Evolutionary conservation across 1,284 basidiomycete species (phyloP), one percentile per base, ranked within the genome.

Genomic region (Coniferiporia sulphurascens): DNA sequence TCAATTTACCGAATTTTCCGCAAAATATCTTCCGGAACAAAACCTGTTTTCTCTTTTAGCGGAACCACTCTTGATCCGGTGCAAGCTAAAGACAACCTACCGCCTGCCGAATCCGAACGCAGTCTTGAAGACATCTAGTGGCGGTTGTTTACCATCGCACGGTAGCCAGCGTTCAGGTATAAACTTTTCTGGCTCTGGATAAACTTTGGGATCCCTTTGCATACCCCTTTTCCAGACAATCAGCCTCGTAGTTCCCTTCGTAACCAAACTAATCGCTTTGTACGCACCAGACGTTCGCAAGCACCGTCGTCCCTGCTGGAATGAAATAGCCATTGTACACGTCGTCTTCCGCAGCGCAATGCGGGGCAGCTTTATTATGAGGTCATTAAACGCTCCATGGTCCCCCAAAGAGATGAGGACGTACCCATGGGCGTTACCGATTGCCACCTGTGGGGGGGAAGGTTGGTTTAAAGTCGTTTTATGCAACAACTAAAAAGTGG

Each of bases 121-220:
- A 17, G 54, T 36, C 43, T 55, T 50, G 19, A 43, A 43, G 9
- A 44, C 46, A 21, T 49, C 46, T 13, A 55, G 13, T 19, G 58
- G 58, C 2, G 10, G 38, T 8, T 22, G 48, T 15, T 44, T 32
- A 9, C 22, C 48, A 35, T 57, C 52, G 12, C 9, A 10, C 10
- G 36, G 27, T 10, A 69, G 41, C 58, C 65, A 67, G 0, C 67
- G 60, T 21, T 69, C 68, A 13, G 68, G 68, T 10, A 60, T 64
- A 60, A 70, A 71, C 27, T 35, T 52, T 17, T 63, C 61, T 17
- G 69, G 65, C 21, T 68, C 62, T 15, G 65, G 57, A 52, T 66
- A 71, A 21, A 59, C 53, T 17, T 52, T 53, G 4, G 65, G 62
- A 54, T 69, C 61, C 36, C 66, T 64, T 32, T 65, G 44, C 46